A percentile compares a stretch with the other conserved stretches of the same genome.
phyloP scores from a whole-genome alignment of 768 basidiomycete species.

The Mycena maculata region DNA sequence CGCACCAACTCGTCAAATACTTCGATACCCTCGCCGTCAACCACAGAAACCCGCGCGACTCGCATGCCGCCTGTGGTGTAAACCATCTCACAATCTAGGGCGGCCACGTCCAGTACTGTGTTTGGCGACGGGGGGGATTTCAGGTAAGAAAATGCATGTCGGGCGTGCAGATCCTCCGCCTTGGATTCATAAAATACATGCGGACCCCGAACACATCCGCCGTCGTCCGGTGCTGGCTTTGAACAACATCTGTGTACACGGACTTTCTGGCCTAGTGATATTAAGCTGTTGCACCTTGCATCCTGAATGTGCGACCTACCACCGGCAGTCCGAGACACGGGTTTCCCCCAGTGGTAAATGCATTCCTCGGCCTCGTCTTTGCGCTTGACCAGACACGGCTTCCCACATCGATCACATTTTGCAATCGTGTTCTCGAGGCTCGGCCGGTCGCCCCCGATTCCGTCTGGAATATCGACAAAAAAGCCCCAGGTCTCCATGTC shows the following conservation, averaged over 20 bases:
- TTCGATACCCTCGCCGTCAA: slow-evolving; percentile 78
- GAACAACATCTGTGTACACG: slow-evolving; percentile 86
- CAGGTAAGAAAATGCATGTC: slow-evolving; percentile 76
- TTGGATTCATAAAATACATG: slow-evolving; percentile 93
- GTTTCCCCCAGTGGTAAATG: slow-evolving; percentile 85
- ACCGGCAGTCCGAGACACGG: slow-evolving; percentile 68
- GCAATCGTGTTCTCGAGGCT: slow-evolving; percentile 68
- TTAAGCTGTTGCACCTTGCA: slow-evolving; percentile 16
- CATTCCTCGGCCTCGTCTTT: slow-evolving; percentile 72
- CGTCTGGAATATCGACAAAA: slow-evolving; percentile 73
- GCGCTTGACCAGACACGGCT: slow-evolving; percentile 75
- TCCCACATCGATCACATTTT: slow-evolving; percentile 85
- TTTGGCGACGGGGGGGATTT: slow-evolving; percentile 40
- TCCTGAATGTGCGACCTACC: slow-evolving; percentile 57
- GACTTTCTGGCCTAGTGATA: slow-evolving; percentile 68
- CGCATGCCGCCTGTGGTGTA: slow-evolving; percentile 94
- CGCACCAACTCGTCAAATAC: slow-evolving; percentile 87
- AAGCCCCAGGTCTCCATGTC: slow-evolving; percentile 78
- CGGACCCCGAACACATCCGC: slow-evolving; percentile 81
- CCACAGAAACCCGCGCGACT: slow-evolving; percentile 89
- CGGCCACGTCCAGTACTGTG: slow-evolving; percentile 77
- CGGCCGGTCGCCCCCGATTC: slow-evolving; percentile 72
- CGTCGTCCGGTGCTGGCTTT: slow-evolving; percentile 59
- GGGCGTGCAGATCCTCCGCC: slow-evolving; percentile 72
- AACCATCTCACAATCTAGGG: slow-evolving; percentile 97